Base-by-base conservation (phyloP, 352 stramenopile genomes). In the Phytophthora hibernalis region DNA sequence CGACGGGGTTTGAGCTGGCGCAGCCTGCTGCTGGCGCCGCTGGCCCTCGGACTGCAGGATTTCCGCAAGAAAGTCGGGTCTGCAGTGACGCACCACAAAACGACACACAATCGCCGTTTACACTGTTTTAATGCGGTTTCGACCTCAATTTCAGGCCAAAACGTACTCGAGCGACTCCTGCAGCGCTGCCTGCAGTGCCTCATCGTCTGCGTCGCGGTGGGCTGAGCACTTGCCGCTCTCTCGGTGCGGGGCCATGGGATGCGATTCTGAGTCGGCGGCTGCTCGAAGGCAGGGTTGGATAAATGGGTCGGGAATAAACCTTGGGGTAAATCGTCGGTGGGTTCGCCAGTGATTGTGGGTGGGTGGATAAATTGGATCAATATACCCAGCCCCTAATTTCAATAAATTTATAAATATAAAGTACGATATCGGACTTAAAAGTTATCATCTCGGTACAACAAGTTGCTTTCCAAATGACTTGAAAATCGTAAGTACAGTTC, bases 181-280 rank as follows among this genome's bases (percentile, higher is more conserved):
- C 22, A 93, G 70, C 60, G 82, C 84, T 2, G 73, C 77, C 69
- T 90, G 74, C 6, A 92, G 80, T 43, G 83, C 82, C 63, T 93
- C 82, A 61, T 86, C 84, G 51, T 91, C 85, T 11, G 80, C 85
- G 51, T 93, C 82, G 47, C 81, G 81, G 55, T 83, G 79, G 42
- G 65, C 45, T 5, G 55, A 76, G 20, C 51, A 48, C 22, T 71
- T 74, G 40, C 43, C 65, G 7, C 18, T 58, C 28, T 73, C 20
- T 13, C 64, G 38, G 30, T 67, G 56, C n/a, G 63, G 59, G n/a
- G 56, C 57, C 65, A 75, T 72, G 7, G 37, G 30, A 38, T 24
- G 54, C 42, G 24, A 70, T 53, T 58, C 26, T 62, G 47, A 64
- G 49, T 31, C 48, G 43, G 26, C 38, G 21, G 56, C 15, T 37